Evolutionary conservation across 257 asterid species (phyloP).

Genomic region (Nicotiana undulata): DNA sequence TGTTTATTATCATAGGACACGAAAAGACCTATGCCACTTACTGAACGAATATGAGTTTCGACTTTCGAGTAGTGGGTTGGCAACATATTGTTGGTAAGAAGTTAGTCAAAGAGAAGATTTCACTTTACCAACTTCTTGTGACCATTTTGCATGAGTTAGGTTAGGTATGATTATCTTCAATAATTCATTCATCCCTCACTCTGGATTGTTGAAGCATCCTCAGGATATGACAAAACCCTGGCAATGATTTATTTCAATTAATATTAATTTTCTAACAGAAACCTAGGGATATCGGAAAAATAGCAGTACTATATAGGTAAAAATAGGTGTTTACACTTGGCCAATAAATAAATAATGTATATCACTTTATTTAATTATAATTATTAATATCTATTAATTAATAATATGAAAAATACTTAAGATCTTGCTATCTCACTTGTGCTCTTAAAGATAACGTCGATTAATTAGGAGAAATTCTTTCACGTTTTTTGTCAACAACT

Average conservation of each 20-base stretch:
- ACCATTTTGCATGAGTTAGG: slow-evolving; percentile 12
- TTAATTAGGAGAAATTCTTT: no score
- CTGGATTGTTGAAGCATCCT: neutral
- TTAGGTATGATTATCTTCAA: slow-evolving; percentile 6
- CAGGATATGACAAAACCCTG: slow-evolving; percentile 3
- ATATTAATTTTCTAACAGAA: neutral
- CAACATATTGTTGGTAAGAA: neutral
- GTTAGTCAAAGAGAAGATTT: slow-evolving; percentile 15
- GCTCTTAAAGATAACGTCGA: no score
- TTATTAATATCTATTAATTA: no score
- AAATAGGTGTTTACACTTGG: no score
- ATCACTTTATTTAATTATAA: no score
- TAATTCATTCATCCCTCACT: slow-evolving; percentile 3
- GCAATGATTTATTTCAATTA: neutral
- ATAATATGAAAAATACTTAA: no score
- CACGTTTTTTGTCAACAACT: no score
- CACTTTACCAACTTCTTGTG: slow-evolving; percentile 15
- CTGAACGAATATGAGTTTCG: no score
- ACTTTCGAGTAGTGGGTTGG: neutral
- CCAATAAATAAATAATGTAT: no score
- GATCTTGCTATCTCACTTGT: no score
- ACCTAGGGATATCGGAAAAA: no score
- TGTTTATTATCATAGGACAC: neutral
- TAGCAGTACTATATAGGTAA: neutral
- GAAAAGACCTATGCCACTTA: neutral